Percentiles rank a stretch among this genome's conserved stretches.
phyloP scores from a whole-genome alignment of 495 filamentous ascomycete species.

The Aspergillus haitiensis region DNA sequence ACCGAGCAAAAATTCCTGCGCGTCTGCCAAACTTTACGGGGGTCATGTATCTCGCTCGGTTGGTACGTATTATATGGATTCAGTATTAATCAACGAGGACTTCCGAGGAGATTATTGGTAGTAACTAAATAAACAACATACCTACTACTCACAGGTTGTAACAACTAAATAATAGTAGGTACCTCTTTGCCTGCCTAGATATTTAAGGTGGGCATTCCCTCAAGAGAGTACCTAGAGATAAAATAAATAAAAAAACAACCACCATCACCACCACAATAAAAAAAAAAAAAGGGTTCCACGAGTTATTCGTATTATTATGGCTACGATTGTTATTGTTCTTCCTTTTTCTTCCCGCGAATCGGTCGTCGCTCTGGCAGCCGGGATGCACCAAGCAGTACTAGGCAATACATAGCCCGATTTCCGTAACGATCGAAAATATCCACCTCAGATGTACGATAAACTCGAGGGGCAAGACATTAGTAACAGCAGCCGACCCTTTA shows the following conservation, averaged over 20 bases:
- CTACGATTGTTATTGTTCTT: neutral
- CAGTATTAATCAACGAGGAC: neutral
- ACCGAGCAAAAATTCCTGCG: conserved; percentile 16
- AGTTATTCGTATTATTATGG: neutral
- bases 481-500: neutral
- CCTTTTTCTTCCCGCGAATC: conserved; percentile 6
- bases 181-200: too few species aligned
- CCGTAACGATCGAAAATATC: conserved; percentile 14
- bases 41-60: conserved; percentile 1
- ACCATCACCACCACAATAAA: too few species aligned
- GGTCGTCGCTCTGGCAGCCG: neutral
- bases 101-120: neutral
- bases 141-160: too few species aligned
- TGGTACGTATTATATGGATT: conserved; percentile 4
- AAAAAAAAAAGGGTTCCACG: neutral
- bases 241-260: too few species aligned
- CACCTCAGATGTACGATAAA: conserved; percentile 16
- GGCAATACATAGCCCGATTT: conserved; percentile 5
- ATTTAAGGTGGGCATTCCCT: too few species aligned
- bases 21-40: conserved; percentile 18
- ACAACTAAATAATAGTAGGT: too few species aligned
- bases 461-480: conserved; percentile 9
- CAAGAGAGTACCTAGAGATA: too few species aligned
- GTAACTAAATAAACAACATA: too few species aligned
- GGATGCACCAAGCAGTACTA: conserved; percentile 8